Conservation (phyloP, 768 basidiomycete species). For the Nidularia sp. region DNA sequence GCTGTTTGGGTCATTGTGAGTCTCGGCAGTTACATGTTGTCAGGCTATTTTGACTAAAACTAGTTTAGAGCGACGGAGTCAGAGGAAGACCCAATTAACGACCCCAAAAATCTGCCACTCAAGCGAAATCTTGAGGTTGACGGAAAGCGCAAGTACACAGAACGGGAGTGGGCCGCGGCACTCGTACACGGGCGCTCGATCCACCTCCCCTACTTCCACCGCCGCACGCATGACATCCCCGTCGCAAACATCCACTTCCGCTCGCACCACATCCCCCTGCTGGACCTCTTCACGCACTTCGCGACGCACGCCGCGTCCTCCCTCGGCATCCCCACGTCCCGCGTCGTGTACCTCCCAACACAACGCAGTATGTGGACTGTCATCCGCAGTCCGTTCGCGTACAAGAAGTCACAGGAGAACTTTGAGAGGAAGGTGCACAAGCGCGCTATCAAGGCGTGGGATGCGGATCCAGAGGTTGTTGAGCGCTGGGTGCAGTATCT, state of each 20-base stretch:
- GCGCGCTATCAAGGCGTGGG: constrained; percentile 86
- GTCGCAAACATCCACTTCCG: constrained; percentile 83
- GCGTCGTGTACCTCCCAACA: constrained; percentile 63
- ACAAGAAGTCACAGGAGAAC: constrained; percentile 95
- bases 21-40: too few relatives aligned
- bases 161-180: constrained; percentile 47
- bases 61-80: too few relatives aligned
- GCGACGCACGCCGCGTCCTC: constrained; percentile 80
- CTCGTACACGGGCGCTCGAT: constrained; percentile 61
- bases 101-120: neutral
- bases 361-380: constrained; percentile 85
- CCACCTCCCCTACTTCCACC: constrained; percentile 51
- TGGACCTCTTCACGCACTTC: constrained; percentile 83
- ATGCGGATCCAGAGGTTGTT: constrained; percentile 76
- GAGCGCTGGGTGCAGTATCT: constrained; percentile 81
- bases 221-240: constrained; percentile 65
- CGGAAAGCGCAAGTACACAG: constrained; percentile 5
- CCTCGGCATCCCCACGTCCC: constrained; percentile 75
- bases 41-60: too few relatives aligned
- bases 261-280: constrained; percentile 60
- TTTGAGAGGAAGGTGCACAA: constrained; percentile 84
- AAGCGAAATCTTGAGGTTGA: neutral
- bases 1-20: too few relatives aligned
- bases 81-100: too few relatives aligned
- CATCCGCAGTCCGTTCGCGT: constrained; percentile 76